A percentile compares a stretch with the other conserved stretches of the same genome.
Conservation (phyloP, 1,284 basidiomycete species). For the Kalmanozyma brasiliensis region DNA sequence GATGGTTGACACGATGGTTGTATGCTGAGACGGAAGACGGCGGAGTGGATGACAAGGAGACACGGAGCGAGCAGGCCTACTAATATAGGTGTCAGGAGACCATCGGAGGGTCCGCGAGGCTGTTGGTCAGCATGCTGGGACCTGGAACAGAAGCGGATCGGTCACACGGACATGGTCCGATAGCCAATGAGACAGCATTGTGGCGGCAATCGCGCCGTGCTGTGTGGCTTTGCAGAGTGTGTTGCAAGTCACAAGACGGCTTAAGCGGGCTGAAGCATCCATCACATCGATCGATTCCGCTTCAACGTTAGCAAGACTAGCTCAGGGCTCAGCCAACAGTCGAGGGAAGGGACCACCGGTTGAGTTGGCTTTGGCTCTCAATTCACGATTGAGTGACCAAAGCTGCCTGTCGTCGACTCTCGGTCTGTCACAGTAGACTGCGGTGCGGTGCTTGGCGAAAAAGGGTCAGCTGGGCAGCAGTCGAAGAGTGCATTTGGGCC, state of each 20-base stretch:
- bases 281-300: too few relatives aligned
- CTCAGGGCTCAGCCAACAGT: too few relatives aligned
- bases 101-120: too few relatives aligned
- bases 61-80: too few relatives aligned
- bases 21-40: neutral
- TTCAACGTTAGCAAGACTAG: too few relatives aligned
- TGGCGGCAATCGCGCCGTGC: neutral
- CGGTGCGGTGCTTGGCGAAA: constrained; percentile 8
- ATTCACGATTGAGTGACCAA: neutral
- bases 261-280: too few relatives aligned
- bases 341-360: too few relatives aligned
- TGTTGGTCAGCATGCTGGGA: too few relatives aligned
- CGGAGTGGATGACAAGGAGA: neutral
- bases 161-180: constrained; percentile 31
- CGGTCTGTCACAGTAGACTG: constrained; percentile 1
- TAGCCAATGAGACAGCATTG: neutral
- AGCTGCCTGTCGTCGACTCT: neutral
- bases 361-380: too few relatives aligned
- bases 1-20: neutral
- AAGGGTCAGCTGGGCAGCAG: neutral
- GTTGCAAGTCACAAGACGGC: too few relatives aligned
- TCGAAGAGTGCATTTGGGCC: neutral
- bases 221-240: constrained; percentile 1
- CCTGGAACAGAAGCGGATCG: constrained; percentile 1
- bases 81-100: too few relatives aligned